phyloP scores from a whole-genome alignment of 257 asterid species.

The Leptodermis oblonga region DNA sequence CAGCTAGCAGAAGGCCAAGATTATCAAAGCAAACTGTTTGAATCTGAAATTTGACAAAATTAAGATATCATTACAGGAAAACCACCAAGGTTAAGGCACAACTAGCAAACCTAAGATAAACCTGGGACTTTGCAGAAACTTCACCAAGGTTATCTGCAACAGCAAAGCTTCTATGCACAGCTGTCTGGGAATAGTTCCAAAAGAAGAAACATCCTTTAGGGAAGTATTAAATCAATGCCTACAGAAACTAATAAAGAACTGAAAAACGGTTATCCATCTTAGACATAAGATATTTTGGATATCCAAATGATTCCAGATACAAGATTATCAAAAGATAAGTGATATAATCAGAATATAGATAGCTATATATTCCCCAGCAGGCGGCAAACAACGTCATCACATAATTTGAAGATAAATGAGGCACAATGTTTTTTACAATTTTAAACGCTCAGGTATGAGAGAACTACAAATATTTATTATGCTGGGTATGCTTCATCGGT shows the following conservation, averaged over 20 bases:
- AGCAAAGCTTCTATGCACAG: slow-evolving; percentile 96
- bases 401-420: neutral
- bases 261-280: neutral
- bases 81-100: neutral
- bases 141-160: slow-evolving; percentile 85
- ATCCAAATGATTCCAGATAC: neutral
- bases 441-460: neutral
- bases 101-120: slow-evolving; percentile 11
- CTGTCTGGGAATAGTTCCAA: slow-evolving; percentile 48
- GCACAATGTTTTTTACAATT: neutral
- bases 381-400: neutral
- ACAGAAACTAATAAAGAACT: neutral
- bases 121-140: slow-evolving; percentile 95
- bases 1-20: slow-evolving; percentile 88
- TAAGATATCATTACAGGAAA: slow-evolving; percentile 15
- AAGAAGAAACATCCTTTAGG: neutral
- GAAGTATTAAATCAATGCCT: neutral
- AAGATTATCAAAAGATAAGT: neutral
- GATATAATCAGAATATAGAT: neutral
- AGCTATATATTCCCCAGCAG: neutral
- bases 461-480: neutral
- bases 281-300: neutral
- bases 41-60: slow-evolving; percentile 52
- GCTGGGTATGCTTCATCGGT: neutral
- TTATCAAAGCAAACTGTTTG: slow-evolving; percentile 97